These are phyloP conservation scores for Cyberlindnera amylophila DNA, from an alignment of 805 yeast species.

Conservation along the genomic window DNA sequence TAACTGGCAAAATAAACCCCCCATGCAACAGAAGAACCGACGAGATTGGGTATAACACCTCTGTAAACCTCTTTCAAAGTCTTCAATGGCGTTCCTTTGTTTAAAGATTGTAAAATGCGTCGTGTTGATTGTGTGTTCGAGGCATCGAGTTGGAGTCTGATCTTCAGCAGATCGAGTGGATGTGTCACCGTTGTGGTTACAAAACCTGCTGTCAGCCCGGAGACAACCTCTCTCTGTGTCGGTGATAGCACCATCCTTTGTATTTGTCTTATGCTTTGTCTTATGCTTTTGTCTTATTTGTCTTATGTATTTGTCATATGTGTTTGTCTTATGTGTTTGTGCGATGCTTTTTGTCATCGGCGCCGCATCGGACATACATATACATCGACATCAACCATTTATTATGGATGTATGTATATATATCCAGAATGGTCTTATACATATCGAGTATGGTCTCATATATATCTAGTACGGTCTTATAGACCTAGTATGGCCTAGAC, in stretches of 20 bases:
- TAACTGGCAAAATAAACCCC: conserved; percentile 80
- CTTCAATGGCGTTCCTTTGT: conserved; percentile 12
- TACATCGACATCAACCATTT: too few species aligned
- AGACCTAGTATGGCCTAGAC: too few species aligned
- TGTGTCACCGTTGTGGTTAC: conserved; percentile 78
- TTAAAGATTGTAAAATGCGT: conserved; percentile 6
- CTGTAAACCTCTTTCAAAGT: conserved; percentile 20
- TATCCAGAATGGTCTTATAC: too few species aligned
- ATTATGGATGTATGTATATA: too few species aligned
- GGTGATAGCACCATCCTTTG: conserved; percentile 2
- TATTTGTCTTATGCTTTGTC: not conserved
- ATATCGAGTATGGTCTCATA: too few species aligned
- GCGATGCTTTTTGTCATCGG: too few species aligned
- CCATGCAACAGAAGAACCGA: conserved; percentile 90
- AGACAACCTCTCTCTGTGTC: conserved; percentile 34
- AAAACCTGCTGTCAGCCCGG: conserved; percentile 82
- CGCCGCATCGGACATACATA: too few species aligned
- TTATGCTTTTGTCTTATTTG: too few species aligned
- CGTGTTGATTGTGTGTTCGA: conserved; percentile 8
- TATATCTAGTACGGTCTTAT: too few species aligned
- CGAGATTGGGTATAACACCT: conserved; percentile 48
- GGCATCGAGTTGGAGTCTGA: conserved; percentile 67
- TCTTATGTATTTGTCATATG: too few species aligned
- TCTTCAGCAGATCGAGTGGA: conserved; percentile 84
- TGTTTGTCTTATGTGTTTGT: too few species aligned